Evolutionary conservation across 495 filamentous ascomycete species (phyloP).

Genomic region (Margaritispora aquatica): DNA sequence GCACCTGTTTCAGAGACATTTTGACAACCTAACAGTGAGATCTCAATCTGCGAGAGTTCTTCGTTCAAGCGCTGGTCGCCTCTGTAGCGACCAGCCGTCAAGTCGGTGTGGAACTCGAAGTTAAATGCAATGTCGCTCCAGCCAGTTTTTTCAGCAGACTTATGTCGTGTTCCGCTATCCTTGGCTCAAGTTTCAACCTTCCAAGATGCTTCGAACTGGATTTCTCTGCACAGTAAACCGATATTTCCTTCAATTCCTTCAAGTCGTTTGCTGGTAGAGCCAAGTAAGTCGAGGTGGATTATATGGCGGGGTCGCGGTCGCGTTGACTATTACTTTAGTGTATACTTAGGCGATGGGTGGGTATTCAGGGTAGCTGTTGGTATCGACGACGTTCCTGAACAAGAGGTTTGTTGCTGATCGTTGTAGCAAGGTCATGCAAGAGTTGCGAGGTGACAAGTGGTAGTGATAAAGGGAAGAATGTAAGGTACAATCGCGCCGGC

Average conservation of each 20-base stretch:
- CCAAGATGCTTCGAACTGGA: not conserved
- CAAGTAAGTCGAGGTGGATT: not conserved
- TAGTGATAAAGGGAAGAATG: constrained; percentile 5
- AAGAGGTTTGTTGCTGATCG: constrained; percentile 10
- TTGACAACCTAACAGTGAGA: constrained; percentile 16
- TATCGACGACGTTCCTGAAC: not conserved
- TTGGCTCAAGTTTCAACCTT: not conserved
- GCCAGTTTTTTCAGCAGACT: not conserved
- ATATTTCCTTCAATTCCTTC: not conserved
- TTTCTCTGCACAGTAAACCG: not conserved
- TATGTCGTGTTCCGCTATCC: not conserved
- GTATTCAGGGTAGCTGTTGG: not conserved
- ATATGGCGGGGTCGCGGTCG: constrained; percentile 9
- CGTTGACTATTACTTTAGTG: constrained; percentile 12
- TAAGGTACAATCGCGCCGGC: constrained; percentile 20
- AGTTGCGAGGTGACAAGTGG: not conserved
- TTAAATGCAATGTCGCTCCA: not conserved
- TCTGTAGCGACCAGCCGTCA: constrained; percentile 22
- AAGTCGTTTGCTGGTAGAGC: not conserved
- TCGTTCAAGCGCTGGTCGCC: constrained; percentile 20
- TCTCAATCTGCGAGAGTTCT: not conserved
- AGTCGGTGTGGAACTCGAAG: constrained; percentile 14
- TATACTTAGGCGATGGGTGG: constrained; percentile 1
- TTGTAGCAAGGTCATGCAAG: constrained; percentile 11
- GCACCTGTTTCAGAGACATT: constrained; percentile 76